Evolutionary conservation across 2,329 filamentous ascomycete species (phyloP), one percentile per base, ranked within the genome.

Genomic region (Fusarium lateritium): DNA sequence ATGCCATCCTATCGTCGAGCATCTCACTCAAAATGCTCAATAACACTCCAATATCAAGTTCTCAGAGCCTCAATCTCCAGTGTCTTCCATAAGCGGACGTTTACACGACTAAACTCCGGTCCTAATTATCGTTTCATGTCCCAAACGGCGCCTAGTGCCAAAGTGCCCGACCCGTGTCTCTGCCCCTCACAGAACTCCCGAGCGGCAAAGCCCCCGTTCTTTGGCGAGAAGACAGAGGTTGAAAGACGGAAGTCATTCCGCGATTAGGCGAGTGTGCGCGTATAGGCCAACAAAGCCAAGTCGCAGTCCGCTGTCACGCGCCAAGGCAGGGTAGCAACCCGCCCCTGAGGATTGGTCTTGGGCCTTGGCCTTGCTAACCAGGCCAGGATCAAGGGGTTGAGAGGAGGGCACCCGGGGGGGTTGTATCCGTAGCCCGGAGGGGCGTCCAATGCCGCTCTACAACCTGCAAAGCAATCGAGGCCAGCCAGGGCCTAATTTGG

Each of bases 211-310:
- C 39, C 39, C 33, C 56, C 45, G 46, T 45, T 50, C 54, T 57
- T 47, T 57, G 33, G 54, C 53, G 60, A 59, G 26, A 36, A n/a
- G 26, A 45, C 38, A 22, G 40, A 36, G 31, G 47, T 55, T 56
- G 51, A 28, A 45, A 26, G 19, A 38, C 73, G 73, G 73, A 75
- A 70, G 15, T 0, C 0, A 7, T 75, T 75, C 73, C 73, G 73
- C 67, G 63, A 38, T 74, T 75, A 75, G 73, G 73, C 73, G 73
- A 75, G 67, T n/a, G 11, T 38, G 58, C 59, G 67, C 64, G 51
- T 60, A 51, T 57, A 22, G 72, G 52, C 61, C 46, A 43, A 56
- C 45, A 42, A 34, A 62, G 36, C 33, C 51, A 47, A 55, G 68
- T 62, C 50, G 44, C 28, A 58, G 56, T 44, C 53, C 59, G 45